These are phyloP conservation scores for Volvox reticuliferus DNA, from an alignment of 139 green algal genomes.

Conservation along the genomic window DNA sequence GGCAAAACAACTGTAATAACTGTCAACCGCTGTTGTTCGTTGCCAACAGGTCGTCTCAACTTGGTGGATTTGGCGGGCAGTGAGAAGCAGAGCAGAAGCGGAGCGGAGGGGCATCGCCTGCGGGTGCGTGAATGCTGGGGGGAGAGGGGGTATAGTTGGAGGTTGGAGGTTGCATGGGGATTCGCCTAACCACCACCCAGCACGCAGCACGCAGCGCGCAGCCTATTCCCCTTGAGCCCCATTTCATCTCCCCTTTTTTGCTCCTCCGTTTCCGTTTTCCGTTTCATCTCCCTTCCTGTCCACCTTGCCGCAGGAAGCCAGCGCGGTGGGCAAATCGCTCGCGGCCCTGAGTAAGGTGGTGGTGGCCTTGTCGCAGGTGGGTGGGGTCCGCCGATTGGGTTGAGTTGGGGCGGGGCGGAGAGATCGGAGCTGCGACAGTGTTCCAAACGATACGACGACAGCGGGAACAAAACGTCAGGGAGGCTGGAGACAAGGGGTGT, in stretches of 20 bases:
- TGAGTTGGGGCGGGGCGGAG: background rate
- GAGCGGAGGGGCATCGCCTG: conserved; percentile 40
- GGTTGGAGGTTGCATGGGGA: too few species aligned
- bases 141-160: background rate
- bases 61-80: conserved; percentile 70
- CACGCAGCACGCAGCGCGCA: too few species aligned
- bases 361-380: conserved; percentile 11
- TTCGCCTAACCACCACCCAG: too few species aligned
- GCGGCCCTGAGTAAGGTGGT: conserved; percentile 68
- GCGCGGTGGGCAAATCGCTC: conserved; percentile 59
- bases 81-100: conserved; percentile 54
- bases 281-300: too few species aligned
- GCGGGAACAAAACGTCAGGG: background rate
- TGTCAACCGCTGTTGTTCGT: background rate
- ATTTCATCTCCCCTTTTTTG: too few species aligned
- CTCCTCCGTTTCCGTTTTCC: too few species aligned
- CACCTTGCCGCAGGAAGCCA: conserved; percentile 48
- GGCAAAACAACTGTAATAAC: background rate
- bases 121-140: background rate
- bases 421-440: too few species aligned
- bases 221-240: too few species aligned
- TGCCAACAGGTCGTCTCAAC: conserved; percentile 55
- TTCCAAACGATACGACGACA: background rate
- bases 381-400: background rate
- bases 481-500: too few species aligned